Conservation (phyloP, 768 basidiomycete species). For the Mycena metata region DNA sequence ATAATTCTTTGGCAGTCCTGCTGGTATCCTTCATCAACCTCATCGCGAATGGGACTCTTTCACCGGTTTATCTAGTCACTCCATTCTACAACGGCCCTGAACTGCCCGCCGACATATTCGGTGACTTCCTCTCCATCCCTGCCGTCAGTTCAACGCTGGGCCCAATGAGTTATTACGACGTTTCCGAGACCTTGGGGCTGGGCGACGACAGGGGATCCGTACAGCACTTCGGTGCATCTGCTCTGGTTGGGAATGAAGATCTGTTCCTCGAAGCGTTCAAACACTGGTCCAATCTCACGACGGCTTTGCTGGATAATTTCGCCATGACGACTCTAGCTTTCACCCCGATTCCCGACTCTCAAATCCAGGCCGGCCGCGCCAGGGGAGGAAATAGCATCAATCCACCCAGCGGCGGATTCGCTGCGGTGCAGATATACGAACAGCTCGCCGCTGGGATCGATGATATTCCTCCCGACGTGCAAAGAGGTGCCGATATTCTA, state of each 20-base stretch:
- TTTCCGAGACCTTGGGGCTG: slow-evolving; percentile 47
- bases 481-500: slow-evolving; percentile 44
- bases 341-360: slow-evolving; percentile 53
- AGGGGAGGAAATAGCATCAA: slow-evolving; percentile 56
- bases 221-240: slow-evolving; percentile 54
- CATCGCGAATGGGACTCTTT: slow-evolving; percentile 41
- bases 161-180: slow-evolving; percentile 54
- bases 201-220: slow-evolving; percentile 49
- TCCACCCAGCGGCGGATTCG: slow-evolving; percentile 52
- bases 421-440: slow-evolving; percentile 51
- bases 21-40: slow-evolving; percentile 43
- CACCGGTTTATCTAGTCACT: slow-evolving; percentile 44
- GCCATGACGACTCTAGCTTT: slow-evolving; percentile 50
- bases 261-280: slow-evolving; percentile 49
- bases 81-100: slow-evolving; percentile 55
- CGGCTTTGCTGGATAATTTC: slow-evolving; percentile 42
- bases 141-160: slow-evolving; percentile 43
- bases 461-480: slow-evolving; percentile 41
- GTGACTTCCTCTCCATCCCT: slow-evolving; percentile 57
- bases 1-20: slow-evolving; percentile 40
- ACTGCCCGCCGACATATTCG: slow-evolving; percentile 51
- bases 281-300: slow-evolving; percentile 49
- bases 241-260: slow-evolving; percentile 47
- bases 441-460: slow-evolving; percentile 40
- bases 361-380: slow-evolving; percentile 49